Conservation (phyloP, 495 filamentous ascomycete genomes). For the Filosporella fistucella region DNA sequence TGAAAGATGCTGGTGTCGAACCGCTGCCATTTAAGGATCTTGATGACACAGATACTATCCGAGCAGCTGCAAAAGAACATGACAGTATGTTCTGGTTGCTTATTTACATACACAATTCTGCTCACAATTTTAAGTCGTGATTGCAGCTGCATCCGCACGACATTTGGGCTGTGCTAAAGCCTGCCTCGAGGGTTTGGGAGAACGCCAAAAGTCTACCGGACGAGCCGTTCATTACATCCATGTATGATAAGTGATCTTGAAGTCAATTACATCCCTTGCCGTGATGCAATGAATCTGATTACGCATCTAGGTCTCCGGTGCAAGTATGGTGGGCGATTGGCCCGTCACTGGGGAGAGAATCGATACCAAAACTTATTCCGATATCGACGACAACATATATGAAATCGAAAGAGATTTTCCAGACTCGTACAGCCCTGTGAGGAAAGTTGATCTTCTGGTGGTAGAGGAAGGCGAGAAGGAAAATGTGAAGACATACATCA, state of each 20-base stretch:
- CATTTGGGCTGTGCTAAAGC: constrained; percentile 28
- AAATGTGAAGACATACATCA: constrained; percentile 39
- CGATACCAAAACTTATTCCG: constrained; percentile 12
- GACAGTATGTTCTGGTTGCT: constrained; percentile 18
- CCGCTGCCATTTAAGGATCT: constrained; percentile 23
- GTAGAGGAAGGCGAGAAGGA: constrained; percentile 31
- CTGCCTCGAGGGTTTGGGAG: constrained; percentile 29
- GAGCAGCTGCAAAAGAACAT: constrained; percentile 28
- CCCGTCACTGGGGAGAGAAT: constrained; percentile 26
- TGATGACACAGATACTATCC: constrained; percentile 29
- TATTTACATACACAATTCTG: not conserved
- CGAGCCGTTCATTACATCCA: constrained; percentile 31
- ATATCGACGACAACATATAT: constrained; percentile 10
- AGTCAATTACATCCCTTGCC: not conserved
- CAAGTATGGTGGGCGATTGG: constrained; percentile 41
- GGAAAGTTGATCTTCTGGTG: constrained; percentile 23
- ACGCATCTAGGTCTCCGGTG: constrained; percentile 24
- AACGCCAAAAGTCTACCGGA: constrained; percentile 28
- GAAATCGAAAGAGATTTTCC: constrained; percentile 4
- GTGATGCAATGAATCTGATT: not conserved
- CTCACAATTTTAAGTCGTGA: constrained; percentile 24
- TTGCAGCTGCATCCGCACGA: constrained; percentile 31
- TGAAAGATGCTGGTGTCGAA: constrained; percentile 18
- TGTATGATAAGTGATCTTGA: not conserved
- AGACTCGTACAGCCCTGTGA: constrained; percentile 7